These are phyloP conservation scores for Neonectria sp. DNA, from an alignment of 2,329 filamentous ascomycete species.

Conservation along the genomic window DNA sequence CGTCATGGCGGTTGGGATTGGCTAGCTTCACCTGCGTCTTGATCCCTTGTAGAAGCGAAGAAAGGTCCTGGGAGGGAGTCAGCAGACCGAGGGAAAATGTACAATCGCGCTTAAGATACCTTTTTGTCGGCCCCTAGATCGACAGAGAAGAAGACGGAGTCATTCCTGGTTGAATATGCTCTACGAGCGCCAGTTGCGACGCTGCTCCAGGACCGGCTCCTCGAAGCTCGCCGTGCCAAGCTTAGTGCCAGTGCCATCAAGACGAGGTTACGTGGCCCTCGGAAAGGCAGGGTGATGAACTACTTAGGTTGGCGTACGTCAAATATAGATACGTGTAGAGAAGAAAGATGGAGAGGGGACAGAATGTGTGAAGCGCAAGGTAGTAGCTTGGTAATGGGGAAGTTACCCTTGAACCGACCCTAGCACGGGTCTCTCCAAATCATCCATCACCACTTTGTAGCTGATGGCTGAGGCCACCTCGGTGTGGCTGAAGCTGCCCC, in stretches of 20 bases:
- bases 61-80: constrained; percentile 36
- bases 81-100: constrained; percentile 8
- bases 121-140: constrained; percentile 34
- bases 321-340: not conserved
- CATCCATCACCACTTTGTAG: constrained; percentile 16
- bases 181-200: constrained; percentile 35
- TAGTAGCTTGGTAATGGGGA: not conserved
- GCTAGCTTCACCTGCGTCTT: constrained; percentile 43
- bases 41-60: constrained; percentile 36
- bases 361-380: not conserved
- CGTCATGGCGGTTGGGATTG: constrained; percentile 54
- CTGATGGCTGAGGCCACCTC: not conserved
- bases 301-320: not conserved
- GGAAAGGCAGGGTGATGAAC: not conserved
- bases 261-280: not conserved
- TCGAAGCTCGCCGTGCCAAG: constrained; percentile 37
- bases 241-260: constrained; percentile 46
- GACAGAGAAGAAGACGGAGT: constrained; percentile 40
- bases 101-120: constrained; percentile 17
- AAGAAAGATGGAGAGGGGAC: not conserved
- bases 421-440: constrained; percentile 17
- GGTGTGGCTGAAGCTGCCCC: constrained; percentile 39
- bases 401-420: constrained; percentile 2
- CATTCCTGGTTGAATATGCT: constrained; percentile 38
- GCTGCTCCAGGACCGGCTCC: constrained; percentile 37